Conservation (phyloP, 768 basidiomycete genomes). For the Pulveroboletus sp. region DNA sequence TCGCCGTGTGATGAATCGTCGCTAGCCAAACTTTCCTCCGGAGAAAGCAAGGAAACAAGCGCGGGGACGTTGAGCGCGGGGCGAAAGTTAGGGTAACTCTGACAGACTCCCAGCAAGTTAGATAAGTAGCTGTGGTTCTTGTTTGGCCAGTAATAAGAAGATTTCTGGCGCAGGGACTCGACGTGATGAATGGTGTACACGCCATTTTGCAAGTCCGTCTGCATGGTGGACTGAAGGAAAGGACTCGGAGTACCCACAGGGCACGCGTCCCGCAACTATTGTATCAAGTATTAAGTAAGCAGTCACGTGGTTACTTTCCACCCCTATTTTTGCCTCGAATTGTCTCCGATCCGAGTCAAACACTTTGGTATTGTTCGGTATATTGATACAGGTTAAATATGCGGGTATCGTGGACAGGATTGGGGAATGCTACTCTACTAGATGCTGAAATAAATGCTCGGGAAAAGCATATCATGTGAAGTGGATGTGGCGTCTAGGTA, state of each 20-base stretch:
- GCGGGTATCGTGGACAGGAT: constrained; percentile 24
- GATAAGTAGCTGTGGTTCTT: constrained; percentile 8
- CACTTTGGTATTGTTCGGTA: constrained; percentile 11
- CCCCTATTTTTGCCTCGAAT: not conserved
- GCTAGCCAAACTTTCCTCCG: not conserved
- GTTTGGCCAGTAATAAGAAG: constrained; percentile 26
- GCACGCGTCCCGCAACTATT: constrained; percentile 1
- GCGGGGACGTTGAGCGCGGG: constrained; percentile 30
- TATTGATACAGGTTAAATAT: constrained; percentile 28
- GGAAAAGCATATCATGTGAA: constrained; percentile 2
- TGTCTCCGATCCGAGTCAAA: not conserved
- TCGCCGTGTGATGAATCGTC: not conserved
- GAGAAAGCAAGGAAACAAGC: constrained; percentile 22
- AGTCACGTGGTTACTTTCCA: constrained; percentile 14
- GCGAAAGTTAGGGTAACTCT: constrained; percentile 18
- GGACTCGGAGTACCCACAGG: not conserved
- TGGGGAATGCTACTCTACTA: constrained; percentile 26
- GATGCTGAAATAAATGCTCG: constrained; percentile 25
- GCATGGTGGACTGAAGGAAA: not conserved
- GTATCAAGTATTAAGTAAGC: not conserved
- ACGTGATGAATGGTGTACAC: constrained; percentile 19
- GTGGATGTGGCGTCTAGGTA: constrained; percentile 4
- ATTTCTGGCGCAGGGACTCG: constrained; percentile 27
- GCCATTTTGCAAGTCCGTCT: constrained; percentile 8
- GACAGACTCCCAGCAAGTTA: not conserved